Evolutionary conservation across 495 filamentous ascomycete species (phyloP).

Genomic region (Penicillium malachiteum): DNA sequence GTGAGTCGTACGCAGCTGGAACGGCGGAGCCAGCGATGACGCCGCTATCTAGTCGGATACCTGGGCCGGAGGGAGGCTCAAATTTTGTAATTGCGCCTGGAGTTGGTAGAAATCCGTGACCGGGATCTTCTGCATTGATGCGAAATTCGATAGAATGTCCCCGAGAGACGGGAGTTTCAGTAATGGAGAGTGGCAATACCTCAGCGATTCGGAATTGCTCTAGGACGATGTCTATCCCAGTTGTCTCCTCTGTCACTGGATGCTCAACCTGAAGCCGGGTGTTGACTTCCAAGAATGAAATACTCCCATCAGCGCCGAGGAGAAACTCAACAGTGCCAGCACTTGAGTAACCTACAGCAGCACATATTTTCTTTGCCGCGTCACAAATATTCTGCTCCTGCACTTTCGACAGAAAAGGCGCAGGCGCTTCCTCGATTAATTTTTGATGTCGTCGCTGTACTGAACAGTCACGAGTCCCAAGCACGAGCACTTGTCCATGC

Average conservation of each 20-base stretch:
- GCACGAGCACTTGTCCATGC: neutral
- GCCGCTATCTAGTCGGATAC: no score
- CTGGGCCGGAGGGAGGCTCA: constrained; percentile 31
- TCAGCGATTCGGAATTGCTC: constrained; percentile 81
- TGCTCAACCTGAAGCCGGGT: constrained; percentile 91
- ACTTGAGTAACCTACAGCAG: constrained; percentile 59
- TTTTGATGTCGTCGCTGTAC: neutral
- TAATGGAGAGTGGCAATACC: constrained; percentile 64
- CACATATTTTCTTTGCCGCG: no score
- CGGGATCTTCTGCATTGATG: constrained; percentile 86
- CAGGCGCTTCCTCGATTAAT: neutral
- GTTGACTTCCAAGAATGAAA: constrained; percentile 98
- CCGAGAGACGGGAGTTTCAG: constrained; percentile 53
- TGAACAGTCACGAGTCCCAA: neutral
- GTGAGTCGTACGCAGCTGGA: no score
- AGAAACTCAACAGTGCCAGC: constrained; percentile 95
- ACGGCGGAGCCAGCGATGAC: no score
- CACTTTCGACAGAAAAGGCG: neutral
- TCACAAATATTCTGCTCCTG: no score
- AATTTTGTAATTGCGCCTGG: constrained; percentile 65
- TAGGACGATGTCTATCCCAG: constrained; percentile 80
- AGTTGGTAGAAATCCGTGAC: constrained; percentile 77
- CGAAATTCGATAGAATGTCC: constrained; percentile 85
- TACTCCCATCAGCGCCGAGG: constrained; percentile 78
- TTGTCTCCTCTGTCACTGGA: constrained; percentile 86